A percentile compares a stretch with the other conserved stretches of the same genome.
Conservation (phyloP, 371 early-diverging fungal species). For the Nematocida displodere region DNA sequence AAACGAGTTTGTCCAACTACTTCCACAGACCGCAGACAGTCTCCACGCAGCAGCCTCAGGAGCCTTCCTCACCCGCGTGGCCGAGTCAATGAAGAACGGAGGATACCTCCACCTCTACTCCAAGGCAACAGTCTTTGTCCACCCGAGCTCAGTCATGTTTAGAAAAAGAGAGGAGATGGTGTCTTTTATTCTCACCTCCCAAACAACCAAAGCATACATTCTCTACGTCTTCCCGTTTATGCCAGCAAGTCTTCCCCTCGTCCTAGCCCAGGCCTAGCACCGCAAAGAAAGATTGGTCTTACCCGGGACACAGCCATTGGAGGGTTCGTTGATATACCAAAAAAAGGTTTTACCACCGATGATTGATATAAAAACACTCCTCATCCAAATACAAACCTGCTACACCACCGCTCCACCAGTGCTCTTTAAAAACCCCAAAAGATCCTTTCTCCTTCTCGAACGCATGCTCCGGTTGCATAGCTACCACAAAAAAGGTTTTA, state of each 20-base stretch:
- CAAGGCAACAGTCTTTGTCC: constrained; percentile 6
- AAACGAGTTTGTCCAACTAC: background rate
- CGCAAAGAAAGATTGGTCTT: background rate
- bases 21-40: constrained; percentile 19
- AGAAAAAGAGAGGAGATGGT: background rate
- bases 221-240: constrained; percentile 35
- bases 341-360: background rate
- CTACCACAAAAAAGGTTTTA: background rate
- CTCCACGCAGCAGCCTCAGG: constrained; percentile 18
- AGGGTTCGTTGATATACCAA: background rate
- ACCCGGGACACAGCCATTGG: background rate
- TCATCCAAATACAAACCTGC: background rate
- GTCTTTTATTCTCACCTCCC: constrained; percentile 19
- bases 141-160: constrained; percentile 40
- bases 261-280: too few relatives aligned
- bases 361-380: background rate
- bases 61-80: constrained; percentile 32
- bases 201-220: constrained; percentile 36
- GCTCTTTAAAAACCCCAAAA: background rate
- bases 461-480: background rate
- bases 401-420: background rate
- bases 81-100: background rate
- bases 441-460: background rate
- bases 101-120: constrained; percentile 43
- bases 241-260: too few relatives aligned